These are phyloP conservation scores for Capsella rubella DNA, from an alignment of 441 rosid genomes.

Conservation along the genomic window DNA sequence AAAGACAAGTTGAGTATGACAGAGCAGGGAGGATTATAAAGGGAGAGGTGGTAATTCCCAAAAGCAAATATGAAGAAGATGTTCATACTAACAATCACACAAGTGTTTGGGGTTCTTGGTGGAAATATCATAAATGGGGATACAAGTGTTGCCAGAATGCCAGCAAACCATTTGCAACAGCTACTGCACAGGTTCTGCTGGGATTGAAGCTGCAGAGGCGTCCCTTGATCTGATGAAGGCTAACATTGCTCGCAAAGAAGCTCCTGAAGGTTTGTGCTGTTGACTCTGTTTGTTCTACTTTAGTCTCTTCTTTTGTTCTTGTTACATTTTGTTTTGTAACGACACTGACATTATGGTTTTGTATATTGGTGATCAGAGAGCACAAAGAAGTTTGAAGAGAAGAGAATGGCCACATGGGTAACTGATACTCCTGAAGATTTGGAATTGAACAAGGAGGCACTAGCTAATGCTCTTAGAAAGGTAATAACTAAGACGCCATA, in stretches of 20 bases:
- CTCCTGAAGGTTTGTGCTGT: slow-evolving; percentile 54
- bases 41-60: slow-evolving; percentile 45
- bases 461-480: slow-evolving; percentile 37
- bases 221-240: slow-evolving; percentile 65
- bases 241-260: slow-evolving; percentile 64
- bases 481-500: neutral
- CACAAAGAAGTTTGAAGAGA: slow-evolving; percentile 46
- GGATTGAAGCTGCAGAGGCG: slow-evolving; percentile 76
- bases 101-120: neutral
- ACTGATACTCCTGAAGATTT: slow-evolving; percentile 73
- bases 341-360: neutral
- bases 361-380: slow-evolving; percentile 31
- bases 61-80: neutral
- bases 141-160: slow-evolving; percentile 40
- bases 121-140: neutral
- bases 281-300: neutral
- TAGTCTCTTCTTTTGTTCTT: neutral
- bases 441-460: slow-evolving; percentile 70
- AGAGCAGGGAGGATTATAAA: slow-evolving; percentile 33
- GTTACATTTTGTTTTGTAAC: neutral
- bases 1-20: neutral
- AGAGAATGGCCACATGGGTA: slow-evolving; percentile 75
- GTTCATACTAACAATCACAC: neutral
- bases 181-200: slow-evolving; percentile 70
- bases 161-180: slow-evolving; percentile 62